Conservation (phyloP, 768 basidiomycete genomes). For the Naganishia kalamii region DNA sequence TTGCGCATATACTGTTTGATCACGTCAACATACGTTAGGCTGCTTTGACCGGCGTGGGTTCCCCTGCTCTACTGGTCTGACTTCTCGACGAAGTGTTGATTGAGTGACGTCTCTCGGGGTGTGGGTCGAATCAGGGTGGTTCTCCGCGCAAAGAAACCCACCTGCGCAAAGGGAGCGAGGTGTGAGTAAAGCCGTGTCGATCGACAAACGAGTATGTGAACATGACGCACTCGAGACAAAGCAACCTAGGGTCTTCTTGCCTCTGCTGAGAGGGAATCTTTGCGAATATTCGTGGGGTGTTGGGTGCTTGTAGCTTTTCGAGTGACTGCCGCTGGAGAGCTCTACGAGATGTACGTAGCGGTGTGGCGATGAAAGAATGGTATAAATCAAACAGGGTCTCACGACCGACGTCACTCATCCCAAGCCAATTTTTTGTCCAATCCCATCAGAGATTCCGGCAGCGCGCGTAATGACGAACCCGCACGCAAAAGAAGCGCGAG, state of each 20-base stretch:
- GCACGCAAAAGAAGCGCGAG: no score
- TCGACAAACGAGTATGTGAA: no score
- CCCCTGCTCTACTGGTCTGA: neutral
- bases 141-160: slow-evolving; percentile 24
- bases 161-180: neutral
- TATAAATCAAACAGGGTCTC: no score
- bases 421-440: no score
- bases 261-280: slow-evolving; percentile 24
- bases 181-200: no score
- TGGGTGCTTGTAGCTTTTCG: slow-evolving; percentile 14
- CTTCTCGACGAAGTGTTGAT: slow-evolving; percentile 6
- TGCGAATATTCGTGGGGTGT: neutral
- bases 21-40: neutral
- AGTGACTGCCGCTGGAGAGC: no score
- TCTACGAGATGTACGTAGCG: no score
- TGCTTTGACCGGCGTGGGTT: slow-evolving; percentile 1
- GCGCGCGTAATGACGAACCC: no score
- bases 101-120: slow-evolving; percentile 12
- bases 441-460: no score
- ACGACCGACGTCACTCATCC: no score
- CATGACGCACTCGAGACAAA: slow-evolving; percentile 29
- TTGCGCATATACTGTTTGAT: no score
- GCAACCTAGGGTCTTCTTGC: slow-evolving; percentile 29
- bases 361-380: no score
- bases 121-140: slow-evolving; percentile 23